These are phyloP conservation scores for Aspergillus texensis DNA, from an alignment of 2,329 filamentous ascomycete species.

Conservation along the genomic window DNA sequence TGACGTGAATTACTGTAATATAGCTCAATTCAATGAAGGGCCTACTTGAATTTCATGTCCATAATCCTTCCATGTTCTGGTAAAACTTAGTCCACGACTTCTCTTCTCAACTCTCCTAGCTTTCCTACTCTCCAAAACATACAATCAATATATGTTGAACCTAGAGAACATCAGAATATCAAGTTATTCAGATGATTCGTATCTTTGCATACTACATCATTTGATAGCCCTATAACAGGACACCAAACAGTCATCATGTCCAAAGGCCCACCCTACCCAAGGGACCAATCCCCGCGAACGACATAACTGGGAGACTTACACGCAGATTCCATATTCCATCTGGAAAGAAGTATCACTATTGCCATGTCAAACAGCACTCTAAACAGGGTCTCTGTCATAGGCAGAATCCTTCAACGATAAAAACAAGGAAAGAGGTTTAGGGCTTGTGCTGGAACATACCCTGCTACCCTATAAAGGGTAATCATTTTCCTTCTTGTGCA, in stretches of 20 bases:
- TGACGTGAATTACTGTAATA: not conserved
- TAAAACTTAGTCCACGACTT: not conserved
- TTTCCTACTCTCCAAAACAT: not conserved
- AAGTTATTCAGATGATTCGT: not conserved
- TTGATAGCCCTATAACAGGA: too few relatives aligned
- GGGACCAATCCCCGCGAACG: too few relatives aligned
- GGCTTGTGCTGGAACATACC: not conserved
- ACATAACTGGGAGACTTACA: not conserved
- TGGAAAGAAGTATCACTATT: too few relatives aligned
- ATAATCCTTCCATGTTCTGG: not conserved
- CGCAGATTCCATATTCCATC: too few relatives aligned
- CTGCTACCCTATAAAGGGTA: not conserved
- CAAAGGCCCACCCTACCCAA: not conserved
- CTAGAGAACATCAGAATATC: not conserved
- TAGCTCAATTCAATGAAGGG: not conserved
- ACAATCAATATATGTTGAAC: not conserved
- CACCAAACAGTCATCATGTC: not conserved
- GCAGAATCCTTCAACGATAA: not conserved
- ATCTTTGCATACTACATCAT: not conserved
- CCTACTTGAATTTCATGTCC: not conserved
- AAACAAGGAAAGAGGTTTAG: too few relatives aligned
- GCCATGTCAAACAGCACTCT: not conserved
- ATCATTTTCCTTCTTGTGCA: not conserved
- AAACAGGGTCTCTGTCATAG: not conserved
- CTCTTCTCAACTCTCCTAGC: not conserved